Evolutionary conservation across 768 basidiomycete genomes (phyloP).

Genomic region (Tricholoma sp.): DNA sequence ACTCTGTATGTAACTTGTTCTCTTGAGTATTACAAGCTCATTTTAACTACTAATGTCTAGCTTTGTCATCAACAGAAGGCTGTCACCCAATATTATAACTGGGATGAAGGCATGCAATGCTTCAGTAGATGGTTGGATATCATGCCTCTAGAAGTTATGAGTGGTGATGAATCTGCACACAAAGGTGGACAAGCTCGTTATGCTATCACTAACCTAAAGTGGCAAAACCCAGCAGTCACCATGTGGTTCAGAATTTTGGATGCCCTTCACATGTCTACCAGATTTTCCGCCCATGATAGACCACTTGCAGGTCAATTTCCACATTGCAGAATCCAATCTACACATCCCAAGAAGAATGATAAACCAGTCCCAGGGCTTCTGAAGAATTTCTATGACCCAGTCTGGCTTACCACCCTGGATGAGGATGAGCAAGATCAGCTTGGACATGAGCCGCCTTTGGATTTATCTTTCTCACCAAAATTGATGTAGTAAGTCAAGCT

Average conservation of each 20-base stretch:
- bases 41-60: not conserved
- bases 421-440: slow-evolving; percentile 2
- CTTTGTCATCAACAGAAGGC: not conserved
- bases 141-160: slow-evolving; percentile 5
- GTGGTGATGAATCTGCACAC: slow-evolving; percentile 5
- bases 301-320: slow-evolving; percentile 6
- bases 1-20: not conserved
- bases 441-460: slow-evolving; percentile 1
- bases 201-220: slow-evolving; percentile 3
- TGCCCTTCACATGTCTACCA: slow-evolving; percentile 5
- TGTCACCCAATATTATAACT: not conserved
- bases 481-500: not conserved
- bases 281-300: slow-evolving; percentile 3
- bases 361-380: slow-evolving; percentile 3
- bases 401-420: slow-evolving; percentile 2
- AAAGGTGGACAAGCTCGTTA: not conserved
- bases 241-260: slow-evolving; percentile 6
- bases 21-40: not conserved
- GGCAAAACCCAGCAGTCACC: slow-evolving; percentile 1
- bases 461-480: not conserved
- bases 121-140: not conserved
- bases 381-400: slow-evolving; percentile 7
- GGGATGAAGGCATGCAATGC: not conserved
- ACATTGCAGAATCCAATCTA: slow-evolving; percentile 2
- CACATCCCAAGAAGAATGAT: not conserved